Conservation (phyloP, 208 protist genomes). For the Acanthamoeba lenticulata region DNA sequence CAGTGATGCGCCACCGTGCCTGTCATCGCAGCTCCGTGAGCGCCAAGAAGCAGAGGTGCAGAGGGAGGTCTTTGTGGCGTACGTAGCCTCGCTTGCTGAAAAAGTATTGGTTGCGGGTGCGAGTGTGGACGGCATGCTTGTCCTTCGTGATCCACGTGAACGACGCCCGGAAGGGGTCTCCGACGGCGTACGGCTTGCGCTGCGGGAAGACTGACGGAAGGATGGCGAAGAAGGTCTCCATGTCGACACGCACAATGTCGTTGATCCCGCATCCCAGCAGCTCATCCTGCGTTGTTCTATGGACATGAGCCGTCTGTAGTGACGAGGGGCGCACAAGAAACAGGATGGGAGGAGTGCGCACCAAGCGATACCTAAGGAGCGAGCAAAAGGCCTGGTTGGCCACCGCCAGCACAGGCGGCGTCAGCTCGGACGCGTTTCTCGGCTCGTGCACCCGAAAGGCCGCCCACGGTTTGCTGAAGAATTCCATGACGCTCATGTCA, state of each 20-base stretch:
- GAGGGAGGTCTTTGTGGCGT: no score
- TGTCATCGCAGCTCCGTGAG: background rate
- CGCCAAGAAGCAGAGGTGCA: background rate
- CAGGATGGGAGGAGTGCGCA: background rate
- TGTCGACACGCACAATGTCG: background rate
- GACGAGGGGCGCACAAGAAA: background rate
- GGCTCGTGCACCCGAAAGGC: background rate
- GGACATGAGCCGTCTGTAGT: background rate
- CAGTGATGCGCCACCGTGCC: slow-evolving; percentile 32
- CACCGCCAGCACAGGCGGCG: background rate
- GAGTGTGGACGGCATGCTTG: background rate
- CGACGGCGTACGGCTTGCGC: background rate
- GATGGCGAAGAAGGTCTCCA: slow-evolving; percentile 30
- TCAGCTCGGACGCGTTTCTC: background rate
- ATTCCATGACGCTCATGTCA: background rate
- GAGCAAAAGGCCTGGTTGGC: background rate
- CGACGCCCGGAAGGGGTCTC: background rate
- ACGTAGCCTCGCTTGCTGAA: slow-evolving; percentile 46
- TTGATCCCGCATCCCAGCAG: background rate
- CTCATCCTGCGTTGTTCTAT: background rate
- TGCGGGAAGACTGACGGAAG: background rate
- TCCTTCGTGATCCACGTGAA: slow-evolving; percentile 50
- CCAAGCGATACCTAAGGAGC: background rate
- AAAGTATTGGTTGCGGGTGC: slow-evolving; percentile 10
- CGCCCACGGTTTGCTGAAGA: slow-evolving; percentile 12